Evolutionary conservation across 2,329 filamentous ascomycete species (phyloP).

Genomic region (Cytospora piceicola): DNA sequence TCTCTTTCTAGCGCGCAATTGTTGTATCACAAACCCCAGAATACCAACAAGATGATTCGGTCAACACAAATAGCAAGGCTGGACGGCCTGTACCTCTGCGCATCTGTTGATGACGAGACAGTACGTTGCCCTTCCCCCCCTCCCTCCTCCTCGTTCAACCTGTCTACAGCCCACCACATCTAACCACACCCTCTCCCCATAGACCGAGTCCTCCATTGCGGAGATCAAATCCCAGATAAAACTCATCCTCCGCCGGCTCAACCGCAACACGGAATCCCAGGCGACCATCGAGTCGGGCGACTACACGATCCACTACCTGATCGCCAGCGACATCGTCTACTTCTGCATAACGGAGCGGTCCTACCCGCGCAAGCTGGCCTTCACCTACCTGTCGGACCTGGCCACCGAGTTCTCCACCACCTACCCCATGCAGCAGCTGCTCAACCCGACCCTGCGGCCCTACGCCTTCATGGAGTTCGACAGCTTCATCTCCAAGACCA

Average conservation of each 20-base stretch:
- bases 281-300: constrained; percentile 84
- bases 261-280: constrained; percentile 85
- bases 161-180: constrained; percentile 1
- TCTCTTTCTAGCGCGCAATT: not conserved
- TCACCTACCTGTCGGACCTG: constrained; percentile 95
- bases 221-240: constrained; percentile 92
- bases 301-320: constrained; percentile 87
- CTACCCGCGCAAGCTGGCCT: constrained; percentile 97
- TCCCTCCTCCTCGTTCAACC: constrained; percentile 22
- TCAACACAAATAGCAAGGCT: constrained; percentile 94
- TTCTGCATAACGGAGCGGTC: constrained; percentile 90
- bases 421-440: constrained; percentile 75
- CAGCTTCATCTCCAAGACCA: constrained; percentile 91
- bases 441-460: constrained; percentile 75
- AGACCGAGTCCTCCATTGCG: constrained; percentile 74
- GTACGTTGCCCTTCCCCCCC: constrained; percentile 44
- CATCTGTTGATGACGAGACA: constrained; percentile 90
- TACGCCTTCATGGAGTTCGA: constrained; percentile 99
- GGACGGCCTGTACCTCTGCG: constrained; percentile 93
- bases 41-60: constrained; percentile 68
- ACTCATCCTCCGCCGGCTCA: constrained; percentile 85
- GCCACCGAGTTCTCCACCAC: constrained; percentile 87
- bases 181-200: not conserved
- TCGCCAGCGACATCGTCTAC: constrained; percentile 83
- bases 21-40: not conserved